Percentiles rank a stretch among this genome's conserved stretches.
These are phyloP conservation scores for Seminavis robusta DNA, from an alignment of 108 stramenopile species.

Conservation along the genomic window DNA sequence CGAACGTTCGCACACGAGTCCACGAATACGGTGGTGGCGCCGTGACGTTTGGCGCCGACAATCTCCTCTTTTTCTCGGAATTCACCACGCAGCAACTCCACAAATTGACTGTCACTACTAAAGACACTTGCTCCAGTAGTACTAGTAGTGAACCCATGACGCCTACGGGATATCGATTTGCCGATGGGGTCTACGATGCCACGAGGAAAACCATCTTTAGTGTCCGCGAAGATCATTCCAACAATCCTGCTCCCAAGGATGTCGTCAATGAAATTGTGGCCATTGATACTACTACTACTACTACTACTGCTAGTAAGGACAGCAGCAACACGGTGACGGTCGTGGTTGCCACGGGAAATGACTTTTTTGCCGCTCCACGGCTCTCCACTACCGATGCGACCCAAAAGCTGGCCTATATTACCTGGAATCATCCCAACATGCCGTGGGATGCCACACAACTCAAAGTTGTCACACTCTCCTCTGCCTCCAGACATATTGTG, in stretches of 20 bases:
- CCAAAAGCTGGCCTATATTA: slow-evolving; percentile 48
- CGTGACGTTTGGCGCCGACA: slow-evolving; percentile 13
- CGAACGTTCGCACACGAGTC: slow-evolving; percentile 65
- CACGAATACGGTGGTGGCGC: slow-evolving; percentile 85
- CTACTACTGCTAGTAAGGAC: slow-evolving; percentile 25
- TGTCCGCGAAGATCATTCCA: slow-evolving; percentile 28
- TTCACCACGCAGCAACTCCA: slow-evolving; percentile 52
- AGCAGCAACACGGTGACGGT: too few relatives aligned
- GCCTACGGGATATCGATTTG: slow-evolving; percentile 42
- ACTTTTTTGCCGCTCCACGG: slow-evolving; percentile 64
- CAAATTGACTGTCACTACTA: slow-evolving; percentile 11
- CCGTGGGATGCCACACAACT: slow-evolving; percentile 58
- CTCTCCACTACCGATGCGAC: slow-evolving; percentile 33
- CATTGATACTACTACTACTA: slow-evolving; percentile 10
- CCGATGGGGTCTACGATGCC: slow-evolving; percentile 44
- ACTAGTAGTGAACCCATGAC: slow-evolving; percentile 16
- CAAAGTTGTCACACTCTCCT: neutral
- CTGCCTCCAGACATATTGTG: slow-evolving; percentile 13
- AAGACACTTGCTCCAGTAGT: neutral
- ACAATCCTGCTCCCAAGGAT: slow-evolving; percentile 31
- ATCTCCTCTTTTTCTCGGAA: slow-evolving; percentile 59
- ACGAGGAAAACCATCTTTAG: neutral
- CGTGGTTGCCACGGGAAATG: slow-evolving; percentile 61
- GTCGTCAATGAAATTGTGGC: slow-evolving; percentile 67
- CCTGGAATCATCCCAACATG: slow-evolving; percentile 88